A percentile compares a stretch with the other conserved stretches of the same genome.
phyloP scores from a whole-genome alignment of 441 rosid genomes.

The Gossypium laxum region DNA sequence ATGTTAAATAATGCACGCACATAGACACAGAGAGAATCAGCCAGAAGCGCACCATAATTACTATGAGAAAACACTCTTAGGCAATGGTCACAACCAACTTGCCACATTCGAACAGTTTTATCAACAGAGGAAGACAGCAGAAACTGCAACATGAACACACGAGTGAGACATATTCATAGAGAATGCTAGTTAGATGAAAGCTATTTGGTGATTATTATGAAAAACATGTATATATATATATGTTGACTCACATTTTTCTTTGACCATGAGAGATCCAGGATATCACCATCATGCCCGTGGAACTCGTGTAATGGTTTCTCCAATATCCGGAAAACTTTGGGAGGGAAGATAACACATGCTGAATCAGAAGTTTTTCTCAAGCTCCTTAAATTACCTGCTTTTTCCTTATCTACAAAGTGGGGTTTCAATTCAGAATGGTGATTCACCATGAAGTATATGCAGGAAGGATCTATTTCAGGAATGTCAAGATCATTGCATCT shows the following conservation, averaged over 20 bases:
- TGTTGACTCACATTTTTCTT: slow-evolving; percentile 46
- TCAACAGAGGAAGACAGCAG: slow-evolving; percentile 59
- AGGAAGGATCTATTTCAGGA: slow-evolving; percentile 57
- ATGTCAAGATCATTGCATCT: slow-evolving; percentile 41
- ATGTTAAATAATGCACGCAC: slow-evolving; percentile 8
- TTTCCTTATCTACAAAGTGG: slow-evolving; percentile 38
- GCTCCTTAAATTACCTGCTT: slow-evolving; percentile 32
- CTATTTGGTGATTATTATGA: not conserved
- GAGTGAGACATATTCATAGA: not conserved
- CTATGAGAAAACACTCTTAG: slow-evolving; percentile 43
- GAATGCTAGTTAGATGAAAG: not conserved
- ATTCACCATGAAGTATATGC: slow-evolving; percentile 55
- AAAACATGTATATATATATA: not conserved
- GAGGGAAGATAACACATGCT: slow-evolving; percentile 64
- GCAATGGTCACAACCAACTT: slow-evolving; percentile 37
- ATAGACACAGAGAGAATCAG: not conserved
- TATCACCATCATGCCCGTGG: slow-evolving; percentile 46
- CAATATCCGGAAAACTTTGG: slow-evolving; percentile 50
- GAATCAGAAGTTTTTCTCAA: slow-evolving; percentile 55
- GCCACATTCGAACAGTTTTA: slow-evolving; percentile 58
- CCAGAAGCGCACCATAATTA: slow-evolving; percentile 39
- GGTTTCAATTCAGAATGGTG: slow-evolving; percentile 54
- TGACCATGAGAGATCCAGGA: slow-evolving; percentile 69
- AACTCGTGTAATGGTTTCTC: slow-evolving; percentile 61
- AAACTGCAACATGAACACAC: slow-evolving; percentile 28